These are phyloP conservation scores for Benincasa hispida DNA, from an alignment of 306 rosid species.

Conservation along the genomic window DNA sequence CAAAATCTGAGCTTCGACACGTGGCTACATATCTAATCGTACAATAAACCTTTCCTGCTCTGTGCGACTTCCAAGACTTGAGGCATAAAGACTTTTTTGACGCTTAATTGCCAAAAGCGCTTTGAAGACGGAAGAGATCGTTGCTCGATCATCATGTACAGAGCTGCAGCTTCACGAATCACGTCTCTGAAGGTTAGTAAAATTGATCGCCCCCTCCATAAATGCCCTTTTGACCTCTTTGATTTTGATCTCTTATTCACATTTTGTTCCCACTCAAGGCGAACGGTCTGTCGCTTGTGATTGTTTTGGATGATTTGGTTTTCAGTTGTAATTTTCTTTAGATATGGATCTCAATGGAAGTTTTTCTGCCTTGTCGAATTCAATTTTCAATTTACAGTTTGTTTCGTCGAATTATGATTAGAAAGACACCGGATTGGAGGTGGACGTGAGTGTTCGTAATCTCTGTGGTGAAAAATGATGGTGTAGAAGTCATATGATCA, in stretches of 20 bases:
- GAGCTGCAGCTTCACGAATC: slow-evolving; percentile 51
- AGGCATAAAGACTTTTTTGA: not conserved
- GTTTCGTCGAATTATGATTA: not conserved
- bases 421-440: not conserved
- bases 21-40: not conserved
- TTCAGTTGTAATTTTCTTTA: not conserved
- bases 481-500: not conserved
- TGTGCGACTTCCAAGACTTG: not conserved
- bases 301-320: not conserved
- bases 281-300: not conserved
- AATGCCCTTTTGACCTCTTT: not conserved
- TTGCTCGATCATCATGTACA: slow-evolving; percentile 35
- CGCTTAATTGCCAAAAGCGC: slow-evolving; percentile 10
- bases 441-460: not conserved
- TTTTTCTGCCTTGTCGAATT: not conserved
- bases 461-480: not conserved
- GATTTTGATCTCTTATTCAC: slow-evolving; percentile 2
- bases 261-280: not conserved
- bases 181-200: slow-evolving; percentile 42
- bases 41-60: not conserved
- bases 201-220: not conserved
- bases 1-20: not conserved
- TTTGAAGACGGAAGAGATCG: not conserved
- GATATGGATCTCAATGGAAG: not conserved
- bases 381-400: not conserved